Conservation (phyloP, 2,329 filamentous ascomycete species). For the Pseudogymnoascus sp. region DNA sequence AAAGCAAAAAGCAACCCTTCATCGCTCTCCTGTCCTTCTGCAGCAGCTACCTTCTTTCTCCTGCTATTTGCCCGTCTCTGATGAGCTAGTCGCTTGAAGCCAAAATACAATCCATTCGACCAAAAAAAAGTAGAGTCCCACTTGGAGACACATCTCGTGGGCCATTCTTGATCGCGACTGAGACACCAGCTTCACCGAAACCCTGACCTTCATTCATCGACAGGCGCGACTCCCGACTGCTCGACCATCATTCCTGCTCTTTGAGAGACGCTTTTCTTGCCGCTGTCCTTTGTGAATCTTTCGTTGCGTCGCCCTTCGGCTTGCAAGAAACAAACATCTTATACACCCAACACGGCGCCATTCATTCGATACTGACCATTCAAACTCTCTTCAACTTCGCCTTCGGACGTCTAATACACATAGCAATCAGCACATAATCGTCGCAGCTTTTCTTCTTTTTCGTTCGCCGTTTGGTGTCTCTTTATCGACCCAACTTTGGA, state of each 20-base stretch:
- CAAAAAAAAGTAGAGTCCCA: not conserved
- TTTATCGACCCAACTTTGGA: not conserved
- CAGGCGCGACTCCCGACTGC: not conserved
- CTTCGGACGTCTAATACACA: not conserved
- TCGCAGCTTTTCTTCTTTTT: not conserved
- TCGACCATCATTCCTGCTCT: not conserved
- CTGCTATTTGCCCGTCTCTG: not conserved
- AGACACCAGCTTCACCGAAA: not conserved
- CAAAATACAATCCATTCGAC: not conserved
- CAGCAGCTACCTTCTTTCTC: not conserved
- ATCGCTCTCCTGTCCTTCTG: not conserved
- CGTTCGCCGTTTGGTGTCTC: not conserved
- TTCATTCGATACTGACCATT: not conserved
- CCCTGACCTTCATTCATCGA: conserved; percentile 3
- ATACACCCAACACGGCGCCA: not conserved
- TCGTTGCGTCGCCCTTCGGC: conserved; percentile 1
- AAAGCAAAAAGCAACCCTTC: not conserved
- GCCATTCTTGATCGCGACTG: not conserved
- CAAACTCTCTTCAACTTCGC: not conserved
- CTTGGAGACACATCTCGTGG: not conserved
- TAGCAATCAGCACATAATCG: conserved; percentile 7
- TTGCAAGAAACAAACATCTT: not conserved
- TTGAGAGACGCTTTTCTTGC: conserved; percentile 1
- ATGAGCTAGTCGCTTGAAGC: not conserved
- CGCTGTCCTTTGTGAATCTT: not conserved